Base-by-base conservation (phyloP, 371 early-diverging fungal genomes). In the Saksenaea vasiformis region DNA sequence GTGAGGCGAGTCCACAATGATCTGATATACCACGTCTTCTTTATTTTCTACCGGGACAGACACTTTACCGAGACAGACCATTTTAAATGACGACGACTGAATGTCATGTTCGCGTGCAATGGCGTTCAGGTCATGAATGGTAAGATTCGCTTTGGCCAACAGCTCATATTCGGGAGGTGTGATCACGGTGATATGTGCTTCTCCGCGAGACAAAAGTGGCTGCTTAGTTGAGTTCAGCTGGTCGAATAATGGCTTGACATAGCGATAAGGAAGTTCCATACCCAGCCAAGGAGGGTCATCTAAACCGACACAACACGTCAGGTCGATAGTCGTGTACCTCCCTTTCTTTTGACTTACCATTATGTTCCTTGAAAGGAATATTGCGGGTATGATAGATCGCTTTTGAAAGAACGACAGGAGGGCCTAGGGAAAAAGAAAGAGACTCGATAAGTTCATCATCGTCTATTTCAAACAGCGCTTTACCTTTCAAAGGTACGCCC, bases 131-230 rank as follows among this genome's bases (percentile, higher is more conserved):
- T 93, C 88, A 8, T 85, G 72, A n/a, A 91, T 87, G n/a, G 91
- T 90, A 10, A 92, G 72, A 58, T 83, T 82, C 4, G 80, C 85
- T 11, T 76, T 80, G 58, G 81, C 73, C 14, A 91, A 73, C 5
- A 84, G 76, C 53, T 78, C 73, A 53, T 79, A 91, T 69, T 93
- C 93, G 0, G 93, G 89, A 0, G 93, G 93, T 8, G 85, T 75
- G 39, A 93, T 76, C 13, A 93, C 81, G 1, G 93, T 93, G 44
- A 93, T 72, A 47, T 93, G 93, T 0, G 93, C 81, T 65, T 93
- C 93, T 17, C 87, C 74, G 37, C 86, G 78, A 54, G 80, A 77
- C 28, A 79, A 60, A 9, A 83, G 69, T 10, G 86, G 81, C 13
- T 72, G 70, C 17, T 71, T 41, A 0, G 86, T 85, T 0, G 82